A percentile compares a stretch with the other conserved stretches of the same genome.
Evolutionary conservation across 768 basidiomycete genomes (phyloP).

Genomic region (Tricholoma sp.): DNA sequence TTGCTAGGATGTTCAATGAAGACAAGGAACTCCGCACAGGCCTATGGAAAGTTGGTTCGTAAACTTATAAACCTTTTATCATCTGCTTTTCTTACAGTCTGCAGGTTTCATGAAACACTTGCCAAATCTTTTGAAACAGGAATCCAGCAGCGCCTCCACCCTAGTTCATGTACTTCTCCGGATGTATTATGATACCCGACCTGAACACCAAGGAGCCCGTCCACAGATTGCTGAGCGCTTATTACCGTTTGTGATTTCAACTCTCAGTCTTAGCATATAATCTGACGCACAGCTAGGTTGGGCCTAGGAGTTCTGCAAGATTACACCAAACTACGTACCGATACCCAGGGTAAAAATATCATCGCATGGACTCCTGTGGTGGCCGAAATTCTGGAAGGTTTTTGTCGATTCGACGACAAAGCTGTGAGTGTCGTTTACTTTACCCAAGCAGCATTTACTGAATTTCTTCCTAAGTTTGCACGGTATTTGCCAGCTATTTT

Average conservation of each 20-base stretch:
- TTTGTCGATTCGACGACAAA: constrained; percentile 84
- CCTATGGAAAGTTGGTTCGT: constrained; percentile 98
- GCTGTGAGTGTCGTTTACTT: constrained; percentile 54
- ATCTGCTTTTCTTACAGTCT: not conserved
- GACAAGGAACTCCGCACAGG: constrained; percentile 96
- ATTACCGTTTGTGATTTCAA: constrained; percentile 50
- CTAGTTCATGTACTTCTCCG: constrained; percentile 86
- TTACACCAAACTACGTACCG: constrained; percentile 83
- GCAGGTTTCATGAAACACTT: constrained; percentile 99
- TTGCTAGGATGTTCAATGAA: constrained; percentile 95
- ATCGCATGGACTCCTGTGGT: constrained; percentile 98
- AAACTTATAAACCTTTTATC: not conserved
- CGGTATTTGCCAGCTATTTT: constrained; percentile 89
- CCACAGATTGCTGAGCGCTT: constrained; percentile 74
- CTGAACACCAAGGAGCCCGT: constrained; percentile 79
- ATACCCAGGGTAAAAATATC: constrained; percentile 94
- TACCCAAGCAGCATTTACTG: not conserved
- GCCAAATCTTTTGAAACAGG: constrained; percentile 95
- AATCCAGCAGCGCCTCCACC: constrained; percentile 94
- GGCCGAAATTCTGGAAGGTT: constrained; percentile 89
- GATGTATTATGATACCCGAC: constrained; percentile 92
- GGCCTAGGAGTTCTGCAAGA: constrained; percentile 85
- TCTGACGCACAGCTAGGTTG: constrained; percentile 45
- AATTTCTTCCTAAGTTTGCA: constrained; percentile 59
- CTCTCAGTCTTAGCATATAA: not conserved